Percentiles rank a stretch among this genome's conserved stretches.
Conservation (phyloP, 2,329 filamentous ascomycete species). For the Pseudofabraea citricarpa region DNA sequence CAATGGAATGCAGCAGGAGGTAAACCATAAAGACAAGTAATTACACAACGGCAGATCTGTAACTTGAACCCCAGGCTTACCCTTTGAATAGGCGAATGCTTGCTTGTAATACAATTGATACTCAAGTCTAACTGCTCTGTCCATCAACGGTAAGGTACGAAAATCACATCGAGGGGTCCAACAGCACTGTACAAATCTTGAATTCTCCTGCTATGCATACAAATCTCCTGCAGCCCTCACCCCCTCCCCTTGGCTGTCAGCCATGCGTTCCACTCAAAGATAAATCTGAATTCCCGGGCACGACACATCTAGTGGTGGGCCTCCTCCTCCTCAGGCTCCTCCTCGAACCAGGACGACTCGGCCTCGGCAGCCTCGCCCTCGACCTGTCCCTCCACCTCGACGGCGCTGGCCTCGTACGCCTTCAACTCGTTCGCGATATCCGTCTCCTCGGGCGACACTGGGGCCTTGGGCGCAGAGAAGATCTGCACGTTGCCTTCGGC, state of each 20-base stretch:
- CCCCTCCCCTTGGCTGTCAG: background rate
- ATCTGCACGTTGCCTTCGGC: conserved; percentile 86
- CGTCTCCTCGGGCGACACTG: conserved; percentile 86
- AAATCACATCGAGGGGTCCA: too few relatives aligned
- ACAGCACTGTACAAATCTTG: conserved; percentile 5
- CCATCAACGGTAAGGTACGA: too few relatives aligned
- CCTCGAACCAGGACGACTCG: conserved; percentile 75
- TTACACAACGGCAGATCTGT: too few relatives aligned
- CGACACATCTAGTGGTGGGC: conserved; percentile 21
- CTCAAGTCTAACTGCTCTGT: too few relatives aligned
- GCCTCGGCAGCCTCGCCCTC: conserved; percentile 55
- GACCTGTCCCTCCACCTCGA: conserved; percentile 89
- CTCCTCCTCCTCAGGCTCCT: conserved; percentile 55
- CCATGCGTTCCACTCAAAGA: conserved; percentile 1
- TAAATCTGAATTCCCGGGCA: too few relatives aligned
- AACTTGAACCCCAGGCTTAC: too few relatives aligned
- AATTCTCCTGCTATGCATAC: conserved; percentile 3
- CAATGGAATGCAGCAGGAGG: too few relatives aligned
- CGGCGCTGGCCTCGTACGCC: conserved; percentile 89
- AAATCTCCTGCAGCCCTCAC: conserved; percentile 4
- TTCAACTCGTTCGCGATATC: conserved; percentile 88
- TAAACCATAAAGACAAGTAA: too few relatives aligned
- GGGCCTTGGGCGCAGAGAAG: conserved; percentile 75
- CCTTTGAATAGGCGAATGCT: too few relatives aligned
- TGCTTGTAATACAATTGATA: too few relatives aligned